Evolutionary conservation across 1,284 basidiomycete genomes (phyloP).

Genomic region (Hemileia vastatrix): DNA sequence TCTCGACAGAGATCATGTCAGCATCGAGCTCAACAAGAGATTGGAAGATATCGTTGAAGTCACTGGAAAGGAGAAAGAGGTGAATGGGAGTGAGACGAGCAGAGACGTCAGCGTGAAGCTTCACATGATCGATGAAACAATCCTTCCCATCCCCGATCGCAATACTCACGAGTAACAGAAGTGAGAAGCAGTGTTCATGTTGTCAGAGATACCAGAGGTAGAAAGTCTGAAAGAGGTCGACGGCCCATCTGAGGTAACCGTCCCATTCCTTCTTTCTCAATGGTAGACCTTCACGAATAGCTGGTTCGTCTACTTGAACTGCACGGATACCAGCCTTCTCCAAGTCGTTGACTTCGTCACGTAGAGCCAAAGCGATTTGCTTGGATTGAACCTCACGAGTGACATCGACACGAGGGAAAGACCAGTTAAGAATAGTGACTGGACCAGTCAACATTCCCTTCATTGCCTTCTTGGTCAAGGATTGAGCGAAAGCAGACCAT

Average conservation of each 20-base stretch:
- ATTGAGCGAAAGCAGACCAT: conserved; percentile 96
- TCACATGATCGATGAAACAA: background rate
- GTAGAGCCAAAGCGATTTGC: conserved; percentile 94
- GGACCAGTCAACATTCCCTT: conserved; percentile 92
- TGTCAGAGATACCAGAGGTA: conserved; percentile 39
- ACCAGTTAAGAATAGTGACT: conserved; percentile 88
- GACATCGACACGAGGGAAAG: conserved; percentile 98
- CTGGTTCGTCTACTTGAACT: conserved; percentile 98
- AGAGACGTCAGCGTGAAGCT: too few species aligned
- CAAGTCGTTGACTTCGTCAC: conserved; percentile 95
- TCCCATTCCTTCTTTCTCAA: conserved; percentile 40
- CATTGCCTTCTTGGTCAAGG: conserved; percentile 85
- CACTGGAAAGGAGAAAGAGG: conserved; percentile 27
- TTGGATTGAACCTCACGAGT: conserved; percentile 92
- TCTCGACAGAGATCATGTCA: conserved; percentile 98
- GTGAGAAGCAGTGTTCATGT: conserved; percentile 42
- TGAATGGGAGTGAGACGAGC: background rate
- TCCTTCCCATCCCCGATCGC: background rate
- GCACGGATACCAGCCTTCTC: conserved; percentile 94
- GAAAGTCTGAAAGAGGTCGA: conserved; percentile 43
- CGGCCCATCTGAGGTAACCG: conserved; percentile 42
- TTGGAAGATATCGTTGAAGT: conserved; percentile 95
- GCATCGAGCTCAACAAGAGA: conserved; percentile 95
- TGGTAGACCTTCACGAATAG: conserved; percentile 93
- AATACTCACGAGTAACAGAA: conserved; percentile 41